A percentile compares a stretch with the other conserved stretches of the same genome.
Evolutionary conservation across 805 yeast species (phyloP).

Genomic region (Kodamaea sagamina): DNA sequence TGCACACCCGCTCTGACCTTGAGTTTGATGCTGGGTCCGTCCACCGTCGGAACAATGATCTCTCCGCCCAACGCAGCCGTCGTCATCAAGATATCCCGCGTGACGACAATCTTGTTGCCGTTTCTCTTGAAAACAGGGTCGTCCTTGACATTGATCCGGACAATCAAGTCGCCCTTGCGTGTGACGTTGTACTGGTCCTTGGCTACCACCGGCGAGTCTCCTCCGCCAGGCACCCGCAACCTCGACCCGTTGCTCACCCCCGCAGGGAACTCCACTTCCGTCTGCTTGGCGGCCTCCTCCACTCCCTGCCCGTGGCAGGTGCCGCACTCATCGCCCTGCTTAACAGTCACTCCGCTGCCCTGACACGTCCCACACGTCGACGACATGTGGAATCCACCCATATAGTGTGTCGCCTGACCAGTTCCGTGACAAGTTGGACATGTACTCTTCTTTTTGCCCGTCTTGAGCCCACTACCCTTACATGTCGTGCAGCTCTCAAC

Average conservation of each 20-base stretch:
- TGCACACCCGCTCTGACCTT: constrained; percentile 86
- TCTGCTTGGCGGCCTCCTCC: constrained; percentile 61
- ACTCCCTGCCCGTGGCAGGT: constrained; percentile 93
- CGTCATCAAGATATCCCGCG: constrained; percentile 79
- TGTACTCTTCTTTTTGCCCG: constrained; percentile 70
- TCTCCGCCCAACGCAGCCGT: constrained; percentile 97
- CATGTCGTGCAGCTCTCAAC: constrained; percentile 79
- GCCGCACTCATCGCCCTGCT: constrained; percentile 66
- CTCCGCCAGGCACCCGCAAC: constrained; percentile 81
- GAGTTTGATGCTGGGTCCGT: constrained; percentile 72
- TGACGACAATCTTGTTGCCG: constrained; percentile 65
- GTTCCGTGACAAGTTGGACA: constrained; percentile 91
- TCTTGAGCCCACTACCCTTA: constrained; percentile 81
- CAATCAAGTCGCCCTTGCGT: constrained; percentile 83
- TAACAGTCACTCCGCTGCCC: constrained; percentile 83
- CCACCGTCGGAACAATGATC: constrained; percentile 86
- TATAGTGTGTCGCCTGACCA: constrained; percentile 82
- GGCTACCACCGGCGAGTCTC: constrained; percentile 81
- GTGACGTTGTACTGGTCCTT: constrained; percentile 68
- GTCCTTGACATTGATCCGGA: constrained; percentile 74
- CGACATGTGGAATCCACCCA: constrained; percentile 97
- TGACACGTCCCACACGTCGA: constrained; percentile 86
- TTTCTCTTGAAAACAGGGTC: constrained; percentile 71
- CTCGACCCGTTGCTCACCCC: constrained; percentile 88
- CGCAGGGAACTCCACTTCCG: constrained; percentile 81